Conservation (phyloP, 257 asterid species). For the Avicennia marina region DNA sequence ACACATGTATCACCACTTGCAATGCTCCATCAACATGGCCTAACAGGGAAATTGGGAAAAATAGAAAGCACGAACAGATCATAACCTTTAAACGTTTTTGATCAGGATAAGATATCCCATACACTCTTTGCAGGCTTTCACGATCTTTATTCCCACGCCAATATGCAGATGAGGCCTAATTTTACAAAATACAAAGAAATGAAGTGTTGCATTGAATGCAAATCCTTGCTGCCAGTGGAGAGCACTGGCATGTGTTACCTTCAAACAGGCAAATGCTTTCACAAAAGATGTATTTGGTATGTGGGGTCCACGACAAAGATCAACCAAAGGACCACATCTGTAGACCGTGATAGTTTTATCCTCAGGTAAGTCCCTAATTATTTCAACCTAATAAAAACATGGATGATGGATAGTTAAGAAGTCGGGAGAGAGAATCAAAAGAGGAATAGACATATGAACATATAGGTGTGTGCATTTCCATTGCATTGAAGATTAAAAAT, state of each 20-base stretch:
- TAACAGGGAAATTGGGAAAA: constrained; percentile 1
- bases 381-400: constrained; percentile 62
- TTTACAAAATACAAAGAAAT: constrained; percentile 14
- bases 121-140: constrained; percentile 98
- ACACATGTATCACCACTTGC: constrained; percentile 9
- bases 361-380: constrained; percentile 84
- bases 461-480: background rate
- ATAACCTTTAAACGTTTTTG: constrained; percentile 86
- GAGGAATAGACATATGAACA: background rate
- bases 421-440: background rate
- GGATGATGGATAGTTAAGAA: constrained; percentile 12
- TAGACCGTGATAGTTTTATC: constrained; percentile 94
- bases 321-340: constrained; percentile 97
- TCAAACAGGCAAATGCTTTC: constrained; percentile 86
- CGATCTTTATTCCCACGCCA: constrained; percentile 98
- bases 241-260: constrained; percentile 63
- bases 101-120: constrained; percentile 92
- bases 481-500: background rate
- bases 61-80: constrained; percentile 9
- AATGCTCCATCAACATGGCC: background rate
- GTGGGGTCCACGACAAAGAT: constrained; percentile 98
- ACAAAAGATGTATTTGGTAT: constrained; percentile 93
- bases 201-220: constrained; percentile 6
- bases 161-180: constrained; percentile 94
- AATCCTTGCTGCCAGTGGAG: background rate